Percentiles rank a stretch among this genome's conserved stretches.
Evolutionary conservation across 805 yeast species (phyloP).

Genomic region (Yamadazyma akitaensis): DNA sequence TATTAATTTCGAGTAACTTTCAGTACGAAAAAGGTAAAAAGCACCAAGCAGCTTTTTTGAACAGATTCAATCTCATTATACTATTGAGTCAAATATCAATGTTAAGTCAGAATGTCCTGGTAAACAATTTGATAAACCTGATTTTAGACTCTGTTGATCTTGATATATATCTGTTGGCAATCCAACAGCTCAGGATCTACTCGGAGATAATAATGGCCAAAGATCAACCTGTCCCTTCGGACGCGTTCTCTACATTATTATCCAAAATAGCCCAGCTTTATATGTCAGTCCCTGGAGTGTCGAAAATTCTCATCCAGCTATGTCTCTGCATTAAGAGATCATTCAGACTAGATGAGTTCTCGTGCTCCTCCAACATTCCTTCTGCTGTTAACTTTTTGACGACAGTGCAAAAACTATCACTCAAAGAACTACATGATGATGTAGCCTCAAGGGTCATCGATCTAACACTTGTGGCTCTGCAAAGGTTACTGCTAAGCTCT

Average conservation of each 20-base stretch:
- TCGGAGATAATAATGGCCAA: slow-evolving; percentile 16
- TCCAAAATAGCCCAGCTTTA: slow-evolving; percentile 12
- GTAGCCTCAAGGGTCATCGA: slow-evolving; percentile 5
- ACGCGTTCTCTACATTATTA: slow-evolving; percentile 18
- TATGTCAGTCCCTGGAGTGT: slow-evolving; percentile 16
- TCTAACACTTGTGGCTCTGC: not conserved
- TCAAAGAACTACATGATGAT: slow-evolving; percentile 10
- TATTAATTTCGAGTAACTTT: slow-evolving; percentile 37
- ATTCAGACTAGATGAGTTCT: slow-evolving; percentile 5
- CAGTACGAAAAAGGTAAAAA: slow-evolving; percentile 24
- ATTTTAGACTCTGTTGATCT: slow-evolving; percentile 22
- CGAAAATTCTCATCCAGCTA: slow-evolving; percentile 17
- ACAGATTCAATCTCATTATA: slow-evolving; percentile 34
- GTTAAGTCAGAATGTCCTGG: slow-evolving; percentile 29
- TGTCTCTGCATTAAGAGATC: slow-evolving; percentile 5
- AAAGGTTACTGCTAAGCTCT: not conserved
- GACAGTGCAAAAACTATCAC: slow-evolving; percentile 2
- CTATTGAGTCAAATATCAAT: slow-evolving; percentile 33
- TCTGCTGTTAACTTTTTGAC: not conserved
- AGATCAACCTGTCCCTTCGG: slow-evolving; percentile 17
- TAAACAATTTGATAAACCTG: slow-evolving; percentile 23
- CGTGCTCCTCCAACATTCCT: not conserved
- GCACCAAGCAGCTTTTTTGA: slow-evolving; percentile 31
- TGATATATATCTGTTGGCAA: slow-evolving; percentile 20
- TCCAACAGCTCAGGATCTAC: slow-evolving; percentile 19